Base-by-base conservation (phyloP, 2,329 filamentous ascomycete species). In the Penicillium nordicum region DNA sequence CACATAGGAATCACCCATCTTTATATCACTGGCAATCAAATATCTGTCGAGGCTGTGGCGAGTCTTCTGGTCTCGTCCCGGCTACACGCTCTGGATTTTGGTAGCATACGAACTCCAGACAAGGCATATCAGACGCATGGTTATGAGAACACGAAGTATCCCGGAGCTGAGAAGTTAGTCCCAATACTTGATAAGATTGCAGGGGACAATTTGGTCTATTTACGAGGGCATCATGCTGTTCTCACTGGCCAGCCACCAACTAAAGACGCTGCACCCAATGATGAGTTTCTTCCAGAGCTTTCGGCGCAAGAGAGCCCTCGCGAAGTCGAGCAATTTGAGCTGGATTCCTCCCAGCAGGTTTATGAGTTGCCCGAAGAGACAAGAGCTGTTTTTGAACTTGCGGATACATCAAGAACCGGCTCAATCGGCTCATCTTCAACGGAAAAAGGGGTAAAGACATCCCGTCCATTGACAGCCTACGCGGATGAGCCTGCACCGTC, bases 1-100 rank as follows among this genome's bases (percentile, higher is more conserved):
- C 75, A 80, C 62, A 72, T 75, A 10, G 84, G 84, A 2, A 78
- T 86, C 37, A 86, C 84, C 0, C 84, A 87, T 70, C 71, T 87
- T 2, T 84, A 84, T 63, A 76, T 86, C 14, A 77, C 83, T 4
- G 77, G 78, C 8, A 87, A 86, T 55, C 63, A 72, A 3, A 67
- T 86, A 5, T 84, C 81, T 1, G 77, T 82, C 0, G 82, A 84
- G 65, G 83, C 82, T 0, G 70, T 83, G 6, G 80, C 79, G 4
- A 79, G 78, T 16, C 71, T 86, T 5, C 63, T 85, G 11, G 71
- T 78, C 47, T 82, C 82, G 8, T 74, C 72, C 50, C 74, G 78
- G 32, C 70, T 87, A 9, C 77, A 83, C 61, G 79, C 82, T 2
- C 72, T 86, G 2, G 84, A 87, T 69, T 74, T 77, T 32, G 83